These are phyloP conservation scores for Colletotrichum higginsianum DNA, from an alignment of 2,329 filamentous ascomycete species.

Conservation along the genomic window DNA sequence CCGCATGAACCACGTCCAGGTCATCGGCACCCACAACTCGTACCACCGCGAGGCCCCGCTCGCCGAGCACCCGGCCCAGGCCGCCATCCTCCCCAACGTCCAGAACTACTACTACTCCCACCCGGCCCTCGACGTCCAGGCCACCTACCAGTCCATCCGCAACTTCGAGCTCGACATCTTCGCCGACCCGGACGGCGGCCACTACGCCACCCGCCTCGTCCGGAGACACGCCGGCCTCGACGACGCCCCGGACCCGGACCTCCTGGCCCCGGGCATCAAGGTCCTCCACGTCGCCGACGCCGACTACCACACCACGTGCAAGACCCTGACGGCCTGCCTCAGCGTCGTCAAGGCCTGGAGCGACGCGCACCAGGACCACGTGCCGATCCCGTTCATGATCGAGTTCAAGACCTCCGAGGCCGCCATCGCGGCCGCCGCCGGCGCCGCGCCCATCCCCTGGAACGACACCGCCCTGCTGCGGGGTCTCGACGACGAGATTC, in stretches of 20 bases:
- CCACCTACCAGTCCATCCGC: slow-evolving; percentile 61
- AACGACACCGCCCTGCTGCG: slow-evolving; percentile 57
- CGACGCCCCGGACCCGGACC: slow-evolving; percentile 54
- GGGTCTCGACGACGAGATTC: slow-evolving; percentile 63
- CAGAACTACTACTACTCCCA: slow-evolving; percentile 65
- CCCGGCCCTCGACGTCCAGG: slow-evolving; percentile 59
- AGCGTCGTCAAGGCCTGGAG: slow-evolving; percentile 60
- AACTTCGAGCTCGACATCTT: slow-evolving; percentile 65
- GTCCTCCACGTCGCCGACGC: slow-evolving; percentile 66
- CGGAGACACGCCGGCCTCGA: slow-evolving; percentile 57
- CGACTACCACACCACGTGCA: slow-evolving; percentile 62
- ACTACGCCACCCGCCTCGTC: slow-evolving; percentile 62
- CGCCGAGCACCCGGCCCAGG: slow-evolving; percentile 58
- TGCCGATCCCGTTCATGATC: slow-evolving; percentile 64
- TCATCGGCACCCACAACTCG: slow-evolving; percentile 66
- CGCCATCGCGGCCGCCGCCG: slow-evolving; percentile 46
- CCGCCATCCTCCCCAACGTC: slow-evolving; percentile 53
- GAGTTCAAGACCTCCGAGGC: slow-evolving; percentile 60
- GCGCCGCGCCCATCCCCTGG: slow-evolving; percentile 59
- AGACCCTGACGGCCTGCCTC: slow-evolving; percentile 62
- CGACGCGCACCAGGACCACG: slow-evolving; percentile 57
- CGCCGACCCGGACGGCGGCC: slow-evolving; percentile 63
- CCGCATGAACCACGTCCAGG: slow-evolving; percentile 67
- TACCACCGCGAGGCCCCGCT: slow-evolving; percentile 63
- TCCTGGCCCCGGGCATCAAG: slow-evolving; percentile 61